A percentile compares a stretch with the other conserved stretches of the same genome.
phyloP scores from a whole-genome alignment of 1,139 yeast species.

The Lodderomyces theae region DNA sequence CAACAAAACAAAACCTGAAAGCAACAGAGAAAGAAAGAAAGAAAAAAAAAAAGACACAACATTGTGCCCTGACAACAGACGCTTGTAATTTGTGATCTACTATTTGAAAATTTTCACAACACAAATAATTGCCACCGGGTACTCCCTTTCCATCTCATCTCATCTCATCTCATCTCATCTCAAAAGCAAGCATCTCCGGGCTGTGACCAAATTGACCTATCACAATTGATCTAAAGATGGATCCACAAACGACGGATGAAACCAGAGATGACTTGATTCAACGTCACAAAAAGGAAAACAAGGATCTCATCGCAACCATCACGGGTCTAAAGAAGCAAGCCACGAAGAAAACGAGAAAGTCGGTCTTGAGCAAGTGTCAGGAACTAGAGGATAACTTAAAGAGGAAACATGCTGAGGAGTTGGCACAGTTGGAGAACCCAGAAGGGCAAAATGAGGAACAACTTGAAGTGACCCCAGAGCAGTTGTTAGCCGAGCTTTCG shows the following conservation, averaged over 20 bases:
- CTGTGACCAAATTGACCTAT: not conserved
- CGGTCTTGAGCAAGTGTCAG: constrained; percentile 52
- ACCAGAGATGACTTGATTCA: constrained; percentile 50
- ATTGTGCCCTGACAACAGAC: not conserved
- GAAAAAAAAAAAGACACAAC: not conserved
- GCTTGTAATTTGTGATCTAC: not conserved
- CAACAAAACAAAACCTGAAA: not conserved
- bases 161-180: not conserved
- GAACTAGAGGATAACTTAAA: constrained; percentile 58
- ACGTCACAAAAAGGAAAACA: constrained; percentile 66
- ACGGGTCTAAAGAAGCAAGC: constrained; percentile 84
- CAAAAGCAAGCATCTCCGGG: not conserved
- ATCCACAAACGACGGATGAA: constrained; percentile 35
- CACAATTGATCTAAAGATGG: not conserved
- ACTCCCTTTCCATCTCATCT: not conserved
- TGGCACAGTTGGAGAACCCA: constrained; percentile 18
- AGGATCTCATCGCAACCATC: constrained; percentile 61
- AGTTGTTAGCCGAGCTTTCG: constrained; percentile 54
- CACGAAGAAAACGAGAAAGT: constrained; percentile 70
- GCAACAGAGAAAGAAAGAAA: not conserved
- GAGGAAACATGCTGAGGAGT: constrained; percentile 51
- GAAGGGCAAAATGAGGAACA: constrained; percentile 22
- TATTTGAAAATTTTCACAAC: not conserved
- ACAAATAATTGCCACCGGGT: not conserved
- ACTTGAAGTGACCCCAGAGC: constrained; percentile 62